Base-by-base conservation (phyloP, 179 eudicot genomes). In the Sideroxylon spinosum region DNA sequence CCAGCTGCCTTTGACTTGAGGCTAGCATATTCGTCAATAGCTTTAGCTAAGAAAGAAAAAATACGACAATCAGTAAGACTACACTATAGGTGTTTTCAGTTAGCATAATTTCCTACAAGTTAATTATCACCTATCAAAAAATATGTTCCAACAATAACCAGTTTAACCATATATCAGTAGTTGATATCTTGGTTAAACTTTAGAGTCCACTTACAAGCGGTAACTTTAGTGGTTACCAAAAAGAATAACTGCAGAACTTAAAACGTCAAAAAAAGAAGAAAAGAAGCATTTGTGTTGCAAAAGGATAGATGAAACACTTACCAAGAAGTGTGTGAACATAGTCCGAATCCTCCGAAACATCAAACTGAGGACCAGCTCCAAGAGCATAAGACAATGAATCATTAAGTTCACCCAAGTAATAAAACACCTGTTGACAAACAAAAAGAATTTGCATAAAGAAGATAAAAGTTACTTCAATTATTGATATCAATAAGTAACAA, bases 21-120 rank as follows among this genome's bases (percentile, higher is more conserved):
- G 79, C 86, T 90, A 52, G 97, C 99, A 82, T 95, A 95, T 83
- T 95, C 99, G 83, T 95, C 99, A 55, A 95, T 91, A 55, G 98
- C 97, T 87, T 93, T 95, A 81, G 92, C 99, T 95, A 87, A 74
- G 66, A 78, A 78, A 7, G 76, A 9, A 66, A 67, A 23, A 59
- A 20, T 11, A 44, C 77, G 37, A 53, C 37, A 48, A 46, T 56
- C 6, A 49, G 53, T 37, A 62, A 63, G 49, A 70, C 13, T n/a
- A 52, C n/a, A 57, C 9, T 25, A 7, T 14, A 55, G 7, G 20
- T 16, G 20, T 55, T 55, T 13, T 55, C 6, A 16, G 17, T 55
- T 19, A 16, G 17, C 17, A 55, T 16, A 55, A 55, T 55, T 55
- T 55, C 60, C 44, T 3, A 55, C 20, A 55, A 16, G 19, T 14